These are phyloP conservation scores for Trametes maxima DNA, from an alignment of 768 basidiomycete genomes.

Conservation along the genomic window DNA sequence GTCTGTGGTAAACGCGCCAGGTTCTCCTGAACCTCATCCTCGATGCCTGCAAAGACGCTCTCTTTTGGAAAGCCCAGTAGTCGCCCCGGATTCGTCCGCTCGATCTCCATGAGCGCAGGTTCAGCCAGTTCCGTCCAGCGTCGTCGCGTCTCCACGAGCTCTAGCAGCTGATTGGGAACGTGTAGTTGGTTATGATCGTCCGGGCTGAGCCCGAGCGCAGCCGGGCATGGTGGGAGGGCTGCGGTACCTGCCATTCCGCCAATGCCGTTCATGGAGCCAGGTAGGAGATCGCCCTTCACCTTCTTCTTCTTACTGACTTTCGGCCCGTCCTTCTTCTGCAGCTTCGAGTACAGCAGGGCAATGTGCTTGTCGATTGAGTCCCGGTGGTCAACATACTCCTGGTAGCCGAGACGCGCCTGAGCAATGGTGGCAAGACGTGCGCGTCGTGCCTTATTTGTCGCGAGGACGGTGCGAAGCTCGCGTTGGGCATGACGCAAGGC, in stretches of 20 bases:
- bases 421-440: conserved; percentile 72
- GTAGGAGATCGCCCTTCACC: conserved; percentile 45
- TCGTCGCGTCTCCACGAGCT: conserved; percentile 73
- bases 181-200: conserved; percentile 66
- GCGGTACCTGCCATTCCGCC: conserved; percentile 25
- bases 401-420: conserved; percentile 84
- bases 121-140: conserved; percentile 82
- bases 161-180: conserved; percentile 67
- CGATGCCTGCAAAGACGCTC: conserved; percentile 77
- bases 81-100: conserved; percentile 60
- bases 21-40: conserved; percentile 57
- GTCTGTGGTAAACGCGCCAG: conserved; percentile 28
- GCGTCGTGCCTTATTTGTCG: conserved; percentile 84
- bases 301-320: conserved; percentile 78
- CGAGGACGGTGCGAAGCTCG: conserved; percentile 73
- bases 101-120: conserved; percentile 73
- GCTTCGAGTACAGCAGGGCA: conserved; percentile 67
- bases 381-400: conserved; percentile 85
- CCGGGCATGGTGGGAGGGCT: conserved; percentile 62
- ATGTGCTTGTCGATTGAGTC: conserved; percentile 90
- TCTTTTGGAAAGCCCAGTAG: conserved; percentile 77
- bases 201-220: conserved; percentile 67
- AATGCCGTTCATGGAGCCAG: conserved; percentile 33
- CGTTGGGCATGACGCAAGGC: conserved; percentile 87
- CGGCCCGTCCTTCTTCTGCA: conserved; percentile 79